Evolutionary conservation across 441 rosid genomes (phyloP), one percentile per base, ranked within the genome.

Genomic region (Jatropha podagrica): DNA sequence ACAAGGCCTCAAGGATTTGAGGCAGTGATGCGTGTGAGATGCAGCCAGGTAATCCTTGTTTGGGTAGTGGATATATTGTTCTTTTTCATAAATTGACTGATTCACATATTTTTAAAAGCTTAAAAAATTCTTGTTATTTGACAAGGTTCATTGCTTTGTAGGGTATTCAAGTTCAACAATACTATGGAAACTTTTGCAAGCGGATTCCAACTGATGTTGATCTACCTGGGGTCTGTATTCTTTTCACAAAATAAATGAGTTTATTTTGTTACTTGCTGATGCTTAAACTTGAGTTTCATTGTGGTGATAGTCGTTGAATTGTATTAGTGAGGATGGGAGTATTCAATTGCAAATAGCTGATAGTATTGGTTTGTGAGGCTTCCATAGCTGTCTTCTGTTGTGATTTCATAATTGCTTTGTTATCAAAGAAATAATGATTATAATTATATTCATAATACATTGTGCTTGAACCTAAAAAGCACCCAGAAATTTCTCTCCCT

Each of bases 121-220:
- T 76, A 51, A 17, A 54, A 8, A 56, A 69, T 69, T 69, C 63
- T 78, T 59, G 38, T 78, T 56, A 48, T 68, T 77, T 84, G 52
- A 76, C 66, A 42, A 49, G 46, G 68, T 62, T 62, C 72, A 27
- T 73, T 78, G 49, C 66, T 65, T 77, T 80, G 67, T 81, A 96
- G 99, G 99, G 99, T 54, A 92, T 96, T 84, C 98, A 96, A 94
- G 97, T 96, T 81, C 97, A 91, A 76, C 97, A 96, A 60, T 94
- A 96, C 85, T 82, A 88, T 40, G 99, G 99, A 63, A 96, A 92
- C 88, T 96, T 96, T 82, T 94, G 98, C 81, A 96, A 88, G 79
- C 95, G 98, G 78, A 93, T 96, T 83, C 98, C 99, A 23, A 90
- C 97, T 1, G 95, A 92, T 81, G 86, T 92, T 77, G 97, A 92